Evolutionary conservation across 768 basidiomycete genomes (phyloP), one percentile per base, ranked within the genome.

Genomic region (Tylopilus intermedius): DNA sequence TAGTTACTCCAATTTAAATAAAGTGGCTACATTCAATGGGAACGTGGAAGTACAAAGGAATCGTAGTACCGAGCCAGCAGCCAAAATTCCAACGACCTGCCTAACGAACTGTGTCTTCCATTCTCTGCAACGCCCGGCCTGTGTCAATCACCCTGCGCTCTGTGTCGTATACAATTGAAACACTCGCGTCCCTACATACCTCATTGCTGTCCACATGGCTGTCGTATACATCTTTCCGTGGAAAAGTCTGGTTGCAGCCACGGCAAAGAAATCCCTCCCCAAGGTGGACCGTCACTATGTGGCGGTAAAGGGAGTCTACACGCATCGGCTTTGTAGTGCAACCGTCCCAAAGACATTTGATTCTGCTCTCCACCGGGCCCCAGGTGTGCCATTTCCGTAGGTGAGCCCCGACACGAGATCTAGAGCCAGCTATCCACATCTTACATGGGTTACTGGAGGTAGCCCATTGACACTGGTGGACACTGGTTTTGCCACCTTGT

Each of bases 371-470:
- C 18, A 18, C 18, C 18, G 18, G 18, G 18, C 2, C 37, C 8
- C 39, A 21, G 1, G 2, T 26, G 26, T 58, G 55, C 57, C 57
- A 58, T n/a, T 44, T 57, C 8, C 55, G 50, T 3, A 58, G 33
- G 29, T 57, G 57, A 15, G 44, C 15, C 4, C 47, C 55, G 8
- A 58, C 26, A 3, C 10, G 2, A 21, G 45, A 8, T 29, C 49
- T 57, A 40, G 51, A 44, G 14, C 55, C 51, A 2, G 45, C 30
- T 13, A 58, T 50, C 58, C 55, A 58, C 51, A 57, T 53, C 8
- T 45, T 48, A 10, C 55, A 58, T 0, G 58, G 49, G 26, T 27
- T 18, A 21, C 45, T 27, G 10, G 48, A 24, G 11, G 3, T 26
- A 3, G 24, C 45, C 58, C 58, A 58, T 2, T 40, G 51, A 33